These are phyloP conservation scores for Penicillium capsulatum DNA, from an alignment of 2,329 filamentous ascomycete species.

Conservation along the genomic window DNA sequence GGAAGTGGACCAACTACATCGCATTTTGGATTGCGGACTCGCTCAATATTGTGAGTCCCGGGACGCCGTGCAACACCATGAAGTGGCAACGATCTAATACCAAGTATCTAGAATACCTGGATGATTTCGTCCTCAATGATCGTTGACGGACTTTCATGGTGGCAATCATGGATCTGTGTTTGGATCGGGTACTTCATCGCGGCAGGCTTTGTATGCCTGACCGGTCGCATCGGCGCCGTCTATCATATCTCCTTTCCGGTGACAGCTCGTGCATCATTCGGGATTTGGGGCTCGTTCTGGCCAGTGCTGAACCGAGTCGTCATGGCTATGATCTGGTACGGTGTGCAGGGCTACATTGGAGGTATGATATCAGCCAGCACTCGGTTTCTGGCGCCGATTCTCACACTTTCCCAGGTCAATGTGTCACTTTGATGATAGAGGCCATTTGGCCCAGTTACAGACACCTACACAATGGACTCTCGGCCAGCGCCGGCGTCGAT, in stretches of 20 bases:
- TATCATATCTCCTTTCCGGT: conserved; percentile 92
- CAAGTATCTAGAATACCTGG: conserved; percentile 77
- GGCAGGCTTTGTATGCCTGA: conserved; percentile 68
- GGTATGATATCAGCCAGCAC: conserved; percentile 34
- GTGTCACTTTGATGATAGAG: conserved; percentile 83
- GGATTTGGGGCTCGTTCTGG: conserved; percentile 86
- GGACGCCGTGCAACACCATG: not conserved
- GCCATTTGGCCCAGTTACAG: conserved; percentile 67
- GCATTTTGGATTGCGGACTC: conserved; percentile 82
- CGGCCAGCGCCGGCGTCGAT: conserved; percentile 61
- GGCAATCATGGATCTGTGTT: conserved; percentile 86
- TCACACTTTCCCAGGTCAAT: conserved; percentile 53
- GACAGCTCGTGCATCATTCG: conserved; percentile 71
- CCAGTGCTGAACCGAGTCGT: conserved; percentile 84
- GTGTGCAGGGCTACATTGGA: conserved; percentile 71
- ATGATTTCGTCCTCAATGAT: conserved; percentile 89
- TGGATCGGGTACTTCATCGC: conserved; percentile 81
- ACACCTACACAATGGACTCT: conserved; percentile 64
- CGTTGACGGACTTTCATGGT: conserved; percentile 74
- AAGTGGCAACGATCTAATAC: no score
- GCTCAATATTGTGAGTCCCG: conserved; percentile 63
- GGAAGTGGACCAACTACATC: conserved; percentile 83
- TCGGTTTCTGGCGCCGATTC: not conserved
- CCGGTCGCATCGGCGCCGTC: conserved; percentile 75
- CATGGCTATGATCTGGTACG: conserved; percentile 85